Conservation (phyloP, 176 grass and related monocot species). For the Eremochloa ophiuroides region DNA sequence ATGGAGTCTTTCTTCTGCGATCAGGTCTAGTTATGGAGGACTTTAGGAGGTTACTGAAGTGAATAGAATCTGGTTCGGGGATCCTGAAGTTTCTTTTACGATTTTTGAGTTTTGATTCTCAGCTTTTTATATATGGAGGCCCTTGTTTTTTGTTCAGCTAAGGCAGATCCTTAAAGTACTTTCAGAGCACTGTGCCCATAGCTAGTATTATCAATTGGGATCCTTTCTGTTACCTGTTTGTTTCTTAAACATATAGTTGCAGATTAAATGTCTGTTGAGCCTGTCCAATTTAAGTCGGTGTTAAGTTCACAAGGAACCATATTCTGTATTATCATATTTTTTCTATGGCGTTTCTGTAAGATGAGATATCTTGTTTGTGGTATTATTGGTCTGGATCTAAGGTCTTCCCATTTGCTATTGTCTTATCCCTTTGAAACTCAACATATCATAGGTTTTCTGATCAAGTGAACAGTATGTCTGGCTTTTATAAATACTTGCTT, state of each 20-base stretch:
- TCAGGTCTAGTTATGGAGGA: background rate
- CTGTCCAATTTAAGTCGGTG: background rate
- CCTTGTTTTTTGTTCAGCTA: background rate
- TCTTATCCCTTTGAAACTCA: background rate
- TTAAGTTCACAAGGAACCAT: background rate
- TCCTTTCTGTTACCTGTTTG: background rate
- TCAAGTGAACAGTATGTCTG: background rate
- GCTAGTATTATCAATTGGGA: background rate
- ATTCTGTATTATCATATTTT: background rate
- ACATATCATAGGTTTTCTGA: background rate
- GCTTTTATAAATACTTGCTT: constrained; percentile 7
- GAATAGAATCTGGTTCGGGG: background rate
- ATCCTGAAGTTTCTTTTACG: background rate
- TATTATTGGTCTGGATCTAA: background rate
- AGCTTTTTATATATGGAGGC: background rate
- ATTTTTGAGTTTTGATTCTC: background rate
- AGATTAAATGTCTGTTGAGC: background rate
- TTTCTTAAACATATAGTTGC: background rate
- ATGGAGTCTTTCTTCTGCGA: no score
- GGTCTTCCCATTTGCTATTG: background rate
- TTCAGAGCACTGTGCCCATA: background rate
- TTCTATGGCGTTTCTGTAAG: background rate
- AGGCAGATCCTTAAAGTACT: background rate
- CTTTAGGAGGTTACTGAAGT: background rate
- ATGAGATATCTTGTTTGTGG: background rate